Evolutionary conservation across 2,329 filamentous ascomycete species (phyloP), one percentile per base, ranked within the genome.

Genomic region (Blumeria hordei): DNA sequence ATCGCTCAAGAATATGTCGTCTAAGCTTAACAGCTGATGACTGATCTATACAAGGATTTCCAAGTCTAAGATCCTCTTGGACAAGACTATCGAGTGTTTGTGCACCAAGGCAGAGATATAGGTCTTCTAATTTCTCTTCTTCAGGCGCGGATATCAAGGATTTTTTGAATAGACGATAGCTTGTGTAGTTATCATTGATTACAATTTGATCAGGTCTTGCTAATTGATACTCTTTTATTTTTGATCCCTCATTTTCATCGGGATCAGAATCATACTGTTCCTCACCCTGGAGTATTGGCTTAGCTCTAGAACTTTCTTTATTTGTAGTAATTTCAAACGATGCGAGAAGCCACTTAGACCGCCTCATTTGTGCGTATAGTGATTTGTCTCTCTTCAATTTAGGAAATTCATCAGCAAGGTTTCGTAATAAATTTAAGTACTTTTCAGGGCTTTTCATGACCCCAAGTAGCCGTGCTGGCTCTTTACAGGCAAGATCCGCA

Each of bases 141-240:
- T 94, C 85, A 0, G 92, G 93, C 0, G 88, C 88, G 58, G 84
- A 88, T 33, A 94, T 74, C 34, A 98, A 73, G 58, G 80, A 78
- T 54, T 87, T 78, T 64, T 88, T 90, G 72, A 98, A 98, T 1
- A 92, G 72, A 36, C 83, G 81, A 65, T 90, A 94, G 63, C 84
- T 88, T 62, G 86, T 84, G 62, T 92, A 88, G 62, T 96, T 90
- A 64, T 94, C 87, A 10, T 88, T 58, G 58, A 94, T 76, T 44
- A 92, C 81, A 61, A 92, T 83, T 54, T 84, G 73, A 53, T 70
- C 72, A 1, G 88, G 81, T 36, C 76, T 71, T 0, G 82, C 81
- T 39, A 98, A 75, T 59, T 85, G 82, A 67, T 83, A 95, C 67
- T 65, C 62, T 55, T 64, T 65, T 65, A 69, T 57, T 0, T 61